Evolutionary conservation across 305 asterid genomes (phyloP), one percentile per base, ranked within the genome.

Genomic region (Fraxinus albicans): DNA sequence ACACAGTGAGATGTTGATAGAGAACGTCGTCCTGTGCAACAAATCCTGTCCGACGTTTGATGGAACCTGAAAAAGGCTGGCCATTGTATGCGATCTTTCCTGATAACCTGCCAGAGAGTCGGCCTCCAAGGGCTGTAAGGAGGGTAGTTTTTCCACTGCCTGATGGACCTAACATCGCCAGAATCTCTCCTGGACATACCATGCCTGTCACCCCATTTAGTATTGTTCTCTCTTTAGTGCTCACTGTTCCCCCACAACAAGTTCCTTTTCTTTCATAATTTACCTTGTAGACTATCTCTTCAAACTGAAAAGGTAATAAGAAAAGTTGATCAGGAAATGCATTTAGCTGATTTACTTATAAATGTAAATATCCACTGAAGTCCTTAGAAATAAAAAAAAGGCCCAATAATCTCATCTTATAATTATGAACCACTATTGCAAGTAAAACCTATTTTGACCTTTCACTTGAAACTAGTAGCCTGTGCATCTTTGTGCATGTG

Each of bases 121-220:
- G 98, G 77, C 99, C 98, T 8, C 99, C 99, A 2, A 96, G 94
- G 83, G 98, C 98, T 0, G 97, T 95, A 35, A 96, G 90, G 82
- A 96, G 98, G 83, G 98, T 96, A 33, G 98, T 96, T 82, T 96
- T 96, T 5, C 99, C 99, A 76, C 98, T 95, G 58, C 98, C 99
- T 3, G 98, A 95, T 77, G 99, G 99, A 10, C 99, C 99, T 1
- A 96, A 89, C 99, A 96, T 96, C 21, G 98, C 98, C 17, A 94
- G 89, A 80, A 97, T 92, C 88, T 97, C 99, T 44, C 99, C 98
- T 1, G 99, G 99, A 38, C 90, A 91, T 5, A 95, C 98, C 88
- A 92, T 88, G 35, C 99, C 99, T 19, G 99, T 92, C 44, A 95
- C 86, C 63, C 99, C 98, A 73, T 95, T 97, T 23, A 97, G 97